Percentiles rank a stretch among this genome's conserved stretches.
These are phyloP conservation scores for Boletus sensibilis DNA, from an alignment of 768 basidiomycete species.

Conservation along the genomic window DNA sequence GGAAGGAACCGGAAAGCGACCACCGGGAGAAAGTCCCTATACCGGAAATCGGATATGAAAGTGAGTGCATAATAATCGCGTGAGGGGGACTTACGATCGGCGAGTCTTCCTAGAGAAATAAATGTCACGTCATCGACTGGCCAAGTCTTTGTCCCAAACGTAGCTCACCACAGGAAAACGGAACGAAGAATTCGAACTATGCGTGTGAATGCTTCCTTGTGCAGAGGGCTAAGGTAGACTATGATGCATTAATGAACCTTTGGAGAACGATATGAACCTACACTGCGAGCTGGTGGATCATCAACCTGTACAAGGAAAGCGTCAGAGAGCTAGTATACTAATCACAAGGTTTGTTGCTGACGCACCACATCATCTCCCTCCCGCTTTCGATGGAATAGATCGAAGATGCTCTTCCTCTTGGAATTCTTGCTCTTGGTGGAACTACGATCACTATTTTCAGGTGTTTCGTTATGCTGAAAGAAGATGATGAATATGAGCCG, in stretches of 20 bases:
- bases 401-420: background rate
- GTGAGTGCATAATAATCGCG: background rate
- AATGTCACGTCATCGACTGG: background rate
- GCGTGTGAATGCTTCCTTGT: background rate
- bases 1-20: background rate
- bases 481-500: background rate
- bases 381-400: background rate
- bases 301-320: background rate
- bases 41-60: background rate
- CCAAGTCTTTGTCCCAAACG: background rate
- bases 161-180: background rate
- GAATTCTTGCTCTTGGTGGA: background rate
- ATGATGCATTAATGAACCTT: background rate
- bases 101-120: background rate
- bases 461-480: background rate
- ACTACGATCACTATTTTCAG: background rate
- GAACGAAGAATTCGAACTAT: background rate
- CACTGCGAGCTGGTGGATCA: background rate
- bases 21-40: background rate
- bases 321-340: background rate
- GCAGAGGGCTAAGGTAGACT: slow-evolving; percentile 1
- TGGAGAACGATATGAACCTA: background rate
- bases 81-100: background rate
- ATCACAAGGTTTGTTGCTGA: background rate
- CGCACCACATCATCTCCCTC: background rate